A percentile compares a stretch with the other conserved stretches of the same genome.
phyloP scores from a whole-genome alignment of 2,329 filamentous ascomycete genomes.

The Fusarium paranaense region DNA sequence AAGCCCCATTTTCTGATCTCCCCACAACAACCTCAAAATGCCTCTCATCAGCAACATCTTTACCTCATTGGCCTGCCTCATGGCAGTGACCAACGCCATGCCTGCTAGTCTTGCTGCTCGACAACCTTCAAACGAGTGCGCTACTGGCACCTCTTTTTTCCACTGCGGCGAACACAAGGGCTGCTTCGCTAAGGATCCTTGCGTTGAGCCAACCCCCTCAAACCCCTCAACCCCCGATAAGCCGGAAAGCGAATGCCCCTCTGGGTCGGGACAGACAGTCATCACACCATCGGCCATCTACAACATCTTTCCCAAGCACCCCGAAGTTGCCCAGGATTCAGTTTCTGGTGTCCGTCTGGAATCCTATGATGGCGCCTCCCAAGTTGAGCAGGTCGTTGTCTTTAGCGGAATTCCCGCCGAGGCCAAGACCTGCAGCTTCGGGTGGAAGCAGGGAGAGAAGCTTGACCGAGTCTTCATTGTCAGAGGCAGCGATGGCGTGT shows the following conservation, averaged over 20 bases:
- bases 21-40: constrained; percentile 2
- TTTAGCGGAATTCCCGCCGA: constrained; percentile 47
- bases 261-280: neutral
- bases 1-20: neutral
- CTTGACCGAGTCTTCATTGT: constrained; percentile 54
- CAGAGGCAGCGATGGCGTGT: constrained; percentile 41
- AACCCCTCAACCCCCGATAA: neutral
- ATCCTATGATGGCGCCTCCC: constrained; percentile 33
- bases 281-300: neutral
- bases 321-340: constrained; percentile 17
- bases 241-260: neutral
- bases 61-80: constrained; percentile 8
- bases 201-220: neutral
- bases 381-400: constrained; percentile 47
- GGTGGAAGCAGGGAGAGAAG: constrained; percentile 50
- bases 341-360: constrained; percentile 37
- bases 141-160: constrained; percentile 9
- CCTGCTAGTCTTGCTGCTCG: neutral
- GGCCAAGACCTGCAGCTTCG: constrained; percentile 44
- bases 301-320: constrained; percentile 30
- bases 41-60: constrained; percentile 10
- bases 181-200: constrained; percentile 18
- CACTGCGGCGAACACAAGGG: constrained; percentile 1
- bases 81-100: constrained; percentile 11
- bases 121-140: constrained; percentile 11